Percentiles rank a stretch among this genome's conserved stretches.
phyloP scores from a whole-genome alignment of 2,329 filamentous ascomycete genomes.

The Zasmidium cellare region DNA sequence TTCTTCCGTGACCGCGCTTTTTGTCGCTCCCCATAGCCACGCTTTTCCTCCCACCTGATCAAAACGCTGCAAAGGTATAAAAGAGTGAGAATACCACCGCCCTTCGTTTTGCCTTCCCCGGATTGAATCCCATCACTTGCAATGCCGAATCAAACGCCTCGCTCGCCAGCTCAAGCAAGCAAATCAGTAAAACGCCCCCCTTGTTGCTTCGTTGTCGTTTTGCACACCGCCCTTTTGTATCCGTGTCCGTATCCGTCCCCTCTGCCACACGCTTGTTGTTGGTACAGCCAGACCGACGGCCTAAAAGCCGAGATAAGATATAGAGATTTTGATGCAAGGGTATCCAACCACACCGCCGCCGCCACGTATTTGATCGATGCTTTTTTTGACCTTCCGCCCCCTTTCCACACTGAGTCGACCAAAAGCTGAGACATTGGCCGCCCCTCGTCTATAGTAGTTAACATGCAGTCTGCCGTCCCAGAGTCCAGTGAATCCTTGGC shows the following conservation, averaged over 20 bases:
- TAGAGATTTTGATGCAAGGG: slow-evolving; percentile 9
- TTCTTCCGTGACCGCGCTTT: too few relatives aligned
- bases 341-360: slow-evolving; percentile 3
- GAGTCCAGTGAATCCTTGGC: neutral
- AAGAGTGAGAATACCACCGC: too few relatives aligned
- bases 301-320: neutral
- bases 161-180: neutral
- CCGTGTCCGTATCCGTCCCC: neutral
- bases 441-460: neutral
- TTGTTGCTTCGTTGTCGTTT: slow-evolving; percentile 6
- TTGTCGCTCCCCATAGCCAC: too few relatives aligned
- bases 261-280: neutral
- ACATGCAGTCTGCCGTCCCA: slow-evolving; percentile 9
- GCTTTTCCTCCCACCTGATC: too few relatives aligned
- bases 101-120: too few relatives aligned
- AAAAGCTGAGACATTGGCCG: slow-evolving; percentile 16
- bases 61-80: too few relatives aligned
- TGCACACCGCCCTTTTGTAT: slow-evolving; percentile 13
- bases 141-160: too few relatives aligned
- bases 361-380: neutral
- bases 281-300: slow-evolving; percentile 3
- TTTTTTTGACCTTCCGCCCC: slow-evolving; percentile 5
- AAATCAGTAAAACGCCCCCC: slow-evolving; percentile 2
- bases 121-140: too few relatives aligned
- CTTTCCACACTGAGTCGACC: too few relatives aligned